Evolutionary conservation across 1,284 basidiomycete species (phyloP), one percentile per base, ranked within the genome.

Genomic region (Ceratorhiza oryzae-sativae): DNA sequence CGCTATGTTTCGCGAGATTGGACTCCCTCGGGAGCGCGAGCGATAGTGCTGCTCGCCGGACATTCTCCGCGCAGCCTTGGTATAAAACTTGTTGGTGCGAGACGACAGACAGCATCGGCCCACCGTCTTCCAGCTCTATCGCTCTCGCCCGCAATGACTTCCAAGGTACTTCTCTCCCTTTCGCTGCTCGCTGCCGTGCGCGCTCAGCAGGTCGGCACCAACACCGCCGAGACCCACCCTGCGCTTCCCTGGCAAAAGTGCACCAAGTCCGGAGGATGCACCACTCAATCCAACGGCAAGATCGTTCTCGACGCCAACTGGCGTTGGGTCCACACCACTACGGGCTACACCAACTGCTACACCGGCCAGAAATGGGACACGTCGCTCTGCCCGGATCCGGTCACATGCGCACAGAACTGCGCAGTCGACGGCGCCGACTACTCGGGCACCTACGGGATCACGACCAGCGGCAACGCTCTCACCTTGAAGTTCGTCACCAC

Each of bases 401-500:
- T 76, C 9, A 84, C 83, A 63, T 80, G 85, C 77, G 83, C 83
- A 8, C 72, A 77, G 32, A 85, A 85, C 80, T 87, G 86, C 75
- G 86, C 85, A 18, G 79, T 88, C 73, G 86, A 88, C 73, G 86
- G 86, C 74, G 86, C 85, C n/a, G 84, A 86, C 79, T 87, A 87
- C 78, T 32, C 78, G 3, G 81, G 77, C 73, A 83, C 81, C 46
- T 84, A 83, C 75, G 83, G 83, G 75, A 81, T 86, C 78, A 84
- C 82, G 45, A 79, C 84, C 51, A 79, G 75, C 71, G 84, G 84
- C 72, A 81, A 83, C 77, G 78, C 3, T 84, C 89, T 77, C 73
- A 88, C 93, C 91, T 71, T 93, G 88, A 39, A 95, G 86, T 72
- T 96, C 94, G 79, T 95, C 77, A 12, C 90, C 94, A 15, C 86